These are phyloP conservation scores for Clitopilus hobsonii DNA, from an alignment of 768 basidiomycete species.

Conservation along the genomic window DNA sequence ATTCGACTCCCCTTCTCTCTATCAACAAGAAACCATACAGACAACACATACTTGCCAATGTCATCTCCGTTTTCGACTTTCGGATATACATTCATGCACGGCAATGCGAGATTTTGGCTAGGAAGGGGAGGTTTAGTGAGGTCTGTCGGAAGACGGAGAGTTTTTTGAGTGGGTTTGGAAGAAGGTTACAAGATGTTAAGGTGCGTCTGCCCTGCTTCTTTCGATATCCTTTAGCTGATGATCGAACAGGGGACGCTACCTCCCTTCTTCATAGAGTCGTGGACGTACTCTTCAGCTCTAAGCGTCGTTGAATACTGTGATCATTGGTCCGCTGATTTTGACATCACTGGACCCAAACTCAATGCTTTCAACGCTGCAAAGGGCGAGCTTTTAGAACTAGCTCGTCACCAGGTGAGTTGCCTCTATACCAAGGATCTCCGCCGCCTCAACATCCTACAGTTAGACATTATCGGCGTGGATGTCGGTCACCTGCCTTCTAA, in stretches of 20 bases:
- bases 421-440: background rate
- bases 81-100: conserved; percentile 85
- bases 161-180: conserved; percentile 76
- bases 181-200: conserved; percentile 69
- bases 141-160: conserved; percentile 64
- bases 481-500: conserved; percentile 64
- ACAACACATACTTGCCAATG: conserved; percentile 83
- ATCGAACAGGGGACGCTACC: conserved; percentile 35
- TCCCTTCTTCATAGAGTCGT: conserved; percentile 80
- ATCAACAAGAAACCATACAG: conserved; percentile 79
- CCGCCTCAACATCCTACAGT: conserved; percentile 34
- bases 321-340: conserved; percentile 52
- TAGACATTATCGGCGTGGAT: conserved; percentile 80
- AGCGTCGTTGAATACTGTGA: conserved; percentile 80
- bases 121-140: conserved; percentile 63
- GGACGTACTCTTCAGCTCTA: conserved; percentile 89
- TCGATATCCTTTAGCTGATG: conserved; percentile 1
- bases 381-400: conserved; percentile 89
- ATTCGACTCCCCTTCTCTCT: conserved; percentile 77
- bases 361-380: conserved; percentile 67
- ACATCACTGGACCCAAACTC: conserved; percentile 42
- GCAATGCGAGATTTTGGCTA: conserved; percentile 74
- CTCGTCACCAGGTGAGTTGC: conserved; percentile 68
- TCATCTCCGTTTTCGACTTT: conserved; percentile 92
- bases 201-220: conserved; percentile 44